These are phyloP conservation scores for Xylaria sp. DNA, from an alignment of 2,329 filamentous ascomycete species.

Conservation along the genomic window DNA sequence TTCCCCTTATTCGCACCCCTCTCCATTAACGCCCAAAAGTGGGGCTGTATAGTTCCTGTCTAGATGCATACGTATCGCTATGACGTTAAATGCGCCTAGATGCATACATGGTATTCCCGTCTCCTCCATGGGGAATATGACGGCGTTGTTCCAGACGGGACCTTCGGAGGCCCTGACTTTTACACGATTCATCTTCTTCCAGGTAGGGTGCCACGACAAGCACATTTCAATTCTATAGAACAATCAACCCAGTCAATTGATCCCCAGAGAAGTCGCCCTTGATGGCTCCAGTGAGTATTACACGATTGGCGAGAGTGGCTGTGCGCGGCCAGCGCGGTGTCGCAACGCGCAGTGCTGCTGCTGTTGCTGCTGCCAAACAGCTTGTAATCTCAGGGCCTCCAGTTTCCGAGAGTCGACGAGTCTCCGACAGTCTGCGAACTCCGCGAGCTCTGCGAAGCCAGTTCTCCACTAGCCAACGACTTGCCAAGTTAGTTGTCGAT, in stretches of 20 bases:
- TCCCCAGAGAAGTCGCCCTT: not conserved
- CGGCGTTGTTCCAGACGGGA: not conserved
- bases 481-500: slow-evolving; percentile 37
- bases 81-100: too few relatives aligned
- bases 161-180: too few relatives aligned
- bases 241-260: not conserved
- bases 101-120: too few relatives aligned
- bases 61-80: too few relatives aligned
- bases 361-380: slow-evolving; percentile 22
- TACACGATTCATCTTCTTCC: not conserved
- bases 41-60: too few relatives aligned
- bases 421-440: not conserved
- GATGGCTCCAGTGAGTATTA: slow-evolving; percentile 33
- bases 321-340: slow-evolving; percentile 34
- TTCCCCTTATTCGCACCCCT: not conserved
- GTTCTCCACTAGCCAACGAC: slow-evolving; percentile 36
- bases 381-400: slow-evolving; percentile 17
- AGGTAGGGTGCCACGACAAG: not conserved
- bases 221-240: not conserved
- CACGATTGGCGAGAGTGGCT: slow-evolving; percentile 37
- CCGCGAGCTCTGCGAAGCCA: slow-evolving; percentile 9
- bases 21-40: too few relatives aligned
- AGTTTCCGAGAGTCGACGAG: slow-evolving; percentile 1
- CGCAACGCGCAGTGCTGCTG: slow-evolving; percentile 12
- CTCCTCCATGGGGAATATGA: not conserved